Evolutionary conservation across 371 early-diverging fungal species (phyloP).

Genomic region (Dipsacomyces acuminosporus): DNA sequence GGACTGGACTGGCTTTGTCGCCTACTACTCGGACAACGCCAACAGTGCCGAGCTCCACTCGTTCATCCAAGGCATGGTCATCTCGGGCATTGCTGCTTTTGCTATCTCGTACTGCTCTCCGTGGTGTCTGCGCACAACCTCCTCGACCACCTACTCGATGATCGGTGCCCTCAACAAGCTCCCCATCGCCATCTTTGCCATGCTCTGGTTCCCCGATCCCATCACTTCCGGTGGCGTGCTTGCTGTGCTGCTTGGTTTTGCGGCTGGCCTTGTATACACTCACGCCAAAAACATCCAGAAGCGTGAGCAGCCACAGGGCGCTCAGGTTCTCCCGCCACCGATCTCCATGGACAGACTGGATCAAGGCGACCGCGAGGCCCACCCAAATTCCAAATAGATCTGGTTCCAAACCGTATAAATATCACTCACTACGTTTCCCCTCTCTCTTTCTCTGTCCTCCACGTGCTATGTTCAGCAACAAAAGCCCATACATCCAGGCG

Average conservation of each 20-base stretch:
- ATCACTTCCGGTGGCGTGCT: conserved; percentile 73
- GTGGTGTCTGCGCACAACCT: conserved; percentile 93
- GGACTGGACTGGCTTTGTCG: conserved; percentile 56
- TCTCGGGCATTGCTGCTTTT: conserved; percentile 88
- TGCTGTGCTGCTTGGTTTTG: conserved; percentile 79
- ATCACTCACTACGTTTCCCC: no score
- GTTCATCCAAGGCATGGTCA: conserved; percentile 64
- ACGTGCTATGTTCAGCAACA: conserved; percentile 24
- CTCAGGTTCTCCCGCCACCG: conserved; percentile 45
- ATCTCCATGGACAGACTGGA: conserved; percentile 44
- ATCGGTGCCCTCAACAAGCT: conserved; percentile 99
- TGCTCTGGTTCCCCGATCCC: conserved; percentile 88
- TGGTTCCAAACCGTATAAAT: no score
- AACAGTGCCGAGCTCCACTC: conserved; percentile 45
- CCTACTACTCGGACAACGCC: conserved; percentile 41
- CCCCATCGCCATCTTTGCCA: conserved; percentile 92
- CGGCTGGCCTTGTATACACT: conserved; percentile 78
- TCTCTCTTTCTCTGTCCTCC: no score
- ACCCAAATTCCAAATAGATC: conserved; percentile 1
- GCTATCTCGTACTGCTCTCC: conserved; percentile 88
- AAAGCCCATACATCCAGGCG: no score
- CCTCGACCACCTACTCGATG: conserved; percentile 98
- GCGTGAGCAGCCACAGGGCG: conserved; percentile 42
- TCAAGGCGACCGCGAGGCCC: conserved; percentile 5
- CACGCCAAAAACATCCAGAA: conserved; percentile 64